phyloP scores from a whole-genome alignment of 2,329 filamentous ascomycete species.

The Diaporthe aspalathi region DNA sequence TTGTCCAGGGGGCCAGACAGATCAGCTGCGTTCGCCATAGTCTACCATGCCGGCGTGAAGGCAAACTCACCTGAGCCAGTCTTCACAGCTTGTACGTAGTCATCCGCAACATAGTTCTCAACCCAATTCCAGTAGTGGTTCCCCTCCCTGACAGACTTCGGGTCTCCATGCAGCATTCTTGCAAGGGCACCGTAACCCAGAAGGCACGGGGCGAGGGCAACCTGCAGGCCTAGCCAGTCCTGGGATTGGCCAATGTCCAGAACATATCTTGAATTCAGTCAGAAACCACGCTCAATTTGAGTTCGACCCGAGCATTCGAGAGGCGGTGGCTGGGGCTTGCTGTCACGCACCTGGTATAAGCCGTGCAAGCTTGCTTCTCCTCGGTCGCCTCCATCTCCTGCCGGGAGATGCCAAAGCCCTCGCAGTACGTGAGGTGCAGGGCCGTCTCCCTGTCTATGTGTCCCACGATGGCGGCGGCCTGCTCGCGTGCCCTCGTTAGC shows the following conservation, averaged over 20 bases:
- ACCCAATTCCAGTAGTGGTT: conserved; percentile 94
- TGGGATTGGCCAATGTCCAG: conserved; percentile 89
- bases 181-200: conserved; percentile 90
- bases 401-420: conserved; percentile 80
- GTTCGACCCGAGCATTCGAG: conserved; percentile 79
- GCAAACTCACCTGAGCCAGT: conserved; percentile 72
- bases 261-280: conserved; percentile 68
- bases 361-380: conserved; percentile 64
- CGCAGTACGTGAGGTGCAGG: conserved; percentile 85
- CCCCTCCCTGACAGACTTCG: conserved; percentile 68
- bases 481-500: background rate
- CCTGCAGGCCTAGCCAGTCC: conserved; percentile 87
- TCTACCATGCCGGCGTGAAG: background rate
- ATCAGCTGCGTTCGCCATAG: background rate
- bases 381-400: conserved; percentile 78
- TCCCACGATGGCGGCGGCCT: conserved; percentile 69
- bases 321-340: conserved; percentile 53
- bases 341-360: conserved; percentile 49
- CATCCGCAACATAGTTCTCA: conserved; percentile 84
- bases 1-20: conserved; percentile 46
- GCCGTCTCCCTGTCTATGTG: conserved; percentile 84
- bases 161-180: conserved; percentile 72
- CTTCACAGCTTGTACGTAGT: conserved; percentile 79
- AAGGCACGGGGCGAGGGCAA: conserved; percentile 86
- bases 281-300: conserved; percentile 44